Evolutionary conservation across 148 eudicot genomes (phyloP), one percentile per base, ranked within the genome.

Genomic region (Heliamphora exappendiculata): DNA sequence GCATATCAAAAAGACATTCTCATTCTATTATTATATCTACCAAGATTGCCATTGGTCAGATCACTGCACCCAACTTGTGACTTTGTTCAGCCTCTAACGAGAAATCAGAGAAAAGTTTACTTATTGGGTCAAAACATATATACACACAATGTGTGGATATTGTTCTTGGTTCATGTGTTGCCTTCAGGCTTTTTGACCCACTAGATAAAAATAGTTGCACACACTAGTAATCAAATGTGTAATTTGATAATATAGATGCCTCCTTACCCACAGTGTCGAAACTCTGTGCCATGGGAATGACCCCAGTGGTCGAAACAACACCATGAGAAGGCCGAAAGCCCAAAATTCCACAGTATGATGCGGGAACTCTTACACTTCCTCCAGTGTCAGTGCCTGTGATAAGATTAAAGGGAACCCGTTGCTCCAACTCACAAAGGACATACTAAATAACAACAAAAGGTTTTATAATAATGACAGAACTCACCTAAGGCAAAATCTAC

Each of bases 261-360:
- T 42, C 57, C 80, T 86, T 81, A 94, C 98, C 98, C 3, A 95
- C 94, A 33, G 98, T 95, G 71, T 95, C 98, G 62, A 92, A 91
- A 86, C 97, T 94, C 82, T 95, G 96, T 55, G 98, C 92, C 97
- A 95, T 84, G 11, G 98, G 98, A 84, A 82, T 81, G 54, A 95
- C 91, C 80, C 97, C 96, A 75, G 79, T 78, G 57, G 91, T 89
- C 70, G 92, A 85, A 76, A 92, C 81, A 75, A 84, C 73, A 58
- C 94, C 98, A 80, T 91, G 97, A 62, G 98, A 95, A 72, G 97
- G 97, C n/a, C 98, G 97, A 75, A 95, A 78, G 71, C 97, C 98
- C 72, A 87, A 82, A 70, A 92, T 88, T 60, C 93, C 94, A 82
- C 98, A 95, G 79, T 79, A 95, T 1, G 98, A 87, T 29, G 97